Evolutionary conservation across 331 rosid species (phyloP), one percentile per base, ranked within the genome.

Genomic region (Ulmus americana): DNA sequence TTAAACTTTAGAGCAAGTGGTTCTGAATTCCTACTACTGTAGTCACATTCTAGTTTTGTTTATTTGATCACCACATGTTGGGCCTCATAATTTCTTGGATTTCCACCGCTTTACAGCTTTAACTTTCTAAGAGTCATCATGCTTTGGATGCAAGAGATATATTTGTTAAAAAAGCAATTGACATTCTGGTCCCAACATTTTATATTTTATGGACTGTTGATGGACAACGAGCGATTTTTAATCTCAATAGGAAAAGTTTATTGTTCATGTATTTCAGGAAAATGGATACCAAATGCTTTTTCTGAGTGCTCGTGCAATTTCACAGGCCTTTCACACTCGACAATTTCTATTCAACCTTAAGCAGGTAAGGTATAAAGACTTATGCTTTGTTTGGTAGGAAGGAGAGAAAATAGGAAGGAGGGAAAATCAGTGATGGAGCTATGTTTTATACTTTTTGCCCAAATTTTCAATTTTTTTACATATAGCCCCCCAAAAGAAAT

Each of bases 281-380:
- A 94, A 94, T 68, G 97, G 99, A 55, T 94, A 90, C 77, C 85
- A 94, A 43, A 64, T 94, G 65, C 99, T 94, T 73, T 94, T 94
- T 82, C 87, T 94, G 70, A 94, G 99, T 73, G 99, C 99, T 15
- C 96, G 99, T 46, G 81, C 99, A 72, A 94, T 94, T 74, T 87
- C 97, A 70, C 99, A 94, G 77, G 95, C 97, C 52, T 82, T 81
- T 68, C 61, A 57, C 61, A 94, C 99, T 18, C 80, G 97, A 52
- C 99, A 84, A 54, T 94, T 94, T 82, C 79, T 94, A 41, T 57
- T 84, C 79, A 94, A 90, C 80, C 92, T 94, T 71, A 94, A 82
- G 79, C 97, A 88, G 97, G 99, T 90, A 69, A 71, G 22, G 52
- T 12, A 61, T 79, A 74, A 55, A 55, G 45, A 45, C 35, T 28